Percentiles rank a stretch among this genome's conserved stretches.
Evolutionary conservation across 805 yeast genomes (phyloP).

Genomic region (Hanseniaspora lindneri): DNA sequence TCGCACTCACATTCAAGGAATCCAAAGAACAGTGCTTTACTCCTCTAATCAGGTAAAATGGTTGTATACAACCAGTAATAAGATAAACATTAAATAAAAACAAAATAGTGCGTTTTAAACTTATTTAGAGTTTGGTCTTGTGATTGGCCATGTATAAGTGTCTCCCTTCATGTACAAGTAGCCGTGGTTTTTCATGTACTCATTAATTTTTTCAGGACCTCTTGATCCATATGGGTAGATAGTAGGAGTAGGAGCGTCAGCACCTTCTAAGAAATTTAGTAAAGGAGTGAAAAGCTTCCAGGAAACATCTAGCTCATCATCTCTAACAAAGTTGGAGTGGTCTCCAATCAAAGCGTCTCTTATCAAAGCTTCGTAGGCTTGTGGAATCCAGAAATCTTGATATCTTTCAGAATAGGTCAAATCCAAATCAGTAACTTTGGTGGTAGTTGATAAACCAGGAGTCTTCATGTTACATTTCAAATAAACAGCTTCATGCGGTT

Average conservation of each 20-base stretch:
- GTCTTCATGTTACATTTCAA: constrained; percentile 85
- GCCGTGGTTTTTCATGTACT: constrained; percentile 57
- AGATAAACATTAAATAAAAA: no score
- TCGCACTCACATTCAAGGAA: no score
- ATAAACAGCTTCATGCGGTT: constrained; percentile 90
- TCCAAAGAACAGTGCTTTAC: no score
- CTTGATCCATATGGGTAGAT: constrained; percentile 81
- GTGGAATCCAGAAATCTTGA: constrained; percentile 86
- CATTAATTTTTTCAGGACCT: constrained; percentile 60
- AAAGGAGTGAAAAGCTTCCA: constrained; percentile 93
- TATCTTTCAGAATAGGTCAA: constrained; percentile 73
- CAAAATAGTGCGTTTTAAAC: no score
- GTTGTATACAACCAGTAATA: no score
- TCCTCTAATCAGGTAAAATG: no score
- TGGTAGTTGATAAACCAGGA: constrained; percentile 78
- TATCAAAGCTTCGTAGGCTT: constrained; percentile 92
- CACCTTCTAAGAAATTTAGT: constrained; percentile 63
- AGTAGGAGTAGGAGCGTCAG: constrained; percentile 52
- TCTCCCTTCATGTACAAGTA: constrained; percentile 54
- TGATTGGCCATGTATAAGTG: constrained; percentile 84
- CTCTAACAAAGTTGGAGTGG: constrained; percentile 95
- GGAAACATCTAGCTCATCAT: constrained; percentile 87
- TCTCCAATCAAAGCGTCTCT: constrained; percentile 84
- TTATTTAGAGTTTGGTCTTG: constrained; percentile 32
- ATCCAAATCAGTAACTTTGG: constrained; percentile 81